Evolutionary conservation across 169 alveolate species (phyloP), one percentile per base, ranked within the genome.

Genomic region (Cryptosporidium viatorum): DNA sequence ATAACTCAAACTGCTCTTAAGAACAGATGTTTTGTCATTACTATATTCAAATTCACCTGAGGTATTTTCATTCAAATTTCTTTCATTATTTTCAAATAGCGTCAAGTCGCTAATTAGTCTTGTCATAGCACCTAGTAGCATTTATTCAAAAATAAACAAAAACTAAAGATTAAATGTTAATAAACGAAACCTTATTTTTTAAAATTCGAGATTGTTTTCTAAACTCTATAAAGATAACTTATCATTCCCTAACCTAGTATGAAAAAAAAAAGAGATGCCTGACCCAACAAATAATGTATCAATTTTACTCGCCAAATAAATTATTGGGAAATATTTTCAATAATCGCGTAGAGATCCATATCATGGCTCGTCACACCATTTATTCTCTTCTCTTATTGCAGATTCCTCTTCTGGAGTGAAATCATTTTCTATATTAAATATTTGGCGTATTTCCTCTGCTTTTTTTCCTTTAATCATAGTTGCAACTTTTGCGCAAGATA

Each of bases 401-500:
- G 96, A 96, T 73, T 97, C 99, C 91, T 97, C 99, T 71, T 96
- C 99, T n/a, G 98, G 98, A 23, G 99, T 97, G 84, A 97, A 96
- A 85, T 97, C 99, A 91, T 97, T 97, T 70, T 96, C 96, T 62
- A 96, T 97, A 75, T 96, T 96, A 85, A 97, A 97, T 39, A 95
- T 96, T 62, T 96, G 96, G 91, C 99, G 91, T 86, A 97, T 97
- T 85, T 97, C 98, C 80, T 97, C 98, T 0, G 98, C 96, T 0
- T 97, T 94, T 84, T 97, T 97, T 58, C 98, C 98, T 91, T 97
- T 97, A 75, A 97, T 96, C 94, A 95, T 94, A 33, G 98, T 95
- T 41, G 99, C 99, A 31, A 97, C 96, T 84, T 97, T 97, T 9
- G 99, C 99, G 59, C 98, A 96, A 31, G 97, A 91, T 31, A 97